These are phyloP conservation scores for Acarospora socialis DNA, from an alignment of 2,329 filamentous ascomycete genomes.

Conservation along the genomic window DNA sequence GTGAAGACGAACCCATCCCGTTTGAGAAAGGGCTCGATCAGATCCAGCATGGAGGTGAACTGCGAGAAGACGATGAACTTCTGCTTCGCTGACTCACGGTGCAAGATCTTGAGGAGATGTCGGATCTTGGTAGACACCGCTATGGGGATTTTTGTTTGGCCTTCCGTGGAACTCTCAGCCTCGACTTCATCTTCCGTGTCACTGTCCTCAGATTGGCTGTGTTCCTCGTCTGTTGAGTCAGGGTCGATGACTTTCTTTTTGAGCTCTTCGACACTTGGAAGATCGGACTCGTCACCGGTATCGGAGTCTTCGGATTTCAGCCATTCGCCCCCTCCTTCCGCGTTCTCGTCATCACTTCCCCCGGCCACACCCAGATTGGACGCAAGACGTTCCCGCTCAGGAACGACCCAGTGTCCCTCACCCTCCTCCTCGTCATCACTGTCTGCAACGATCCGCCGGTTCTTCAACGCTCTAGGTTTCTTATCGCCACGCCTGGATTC, in stretches of 20 bases:
- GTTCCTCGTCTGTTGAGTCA: constrained; percentile 10
- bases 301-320: constrained; percentile 58
- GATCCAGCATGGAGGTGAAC: constrained; percentile 95
- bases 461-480: constrained; percentile 21
- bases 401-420: constrained; percentile 68
- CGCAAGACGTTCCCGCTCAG: constrained; percentile 47
- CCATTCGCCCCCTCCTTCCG: constrained; percentile 72
- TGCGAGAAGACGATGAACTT: constrained; percentile 99
- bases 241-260: constrained; percentile 40
- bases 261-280: constrained; percentile 19
- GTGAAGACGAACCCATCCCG: constrained; percentile 62
- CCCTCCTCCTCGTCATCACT: constrained; percentile 47
- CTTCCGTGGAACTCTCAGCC: constrained; percentile 23
- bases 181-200: constrained; percentile 28
- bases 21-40: constrained; percentile 81
- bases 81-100: constrained; percentile 62
- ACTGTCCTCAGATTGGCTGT: constrained; percentile 17
- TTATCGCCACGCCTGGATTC: constrained; percentile 25
- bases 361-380: constrained; percentile 60
- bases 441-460: constrained; percentile 32
- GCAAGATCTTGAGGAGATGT: constrained; percentile 66
- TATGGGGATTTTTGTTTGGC: constrained; percentile 22
- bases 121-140: constrained; percentile 74
- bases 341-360: constrained; percentile 76
- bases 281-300: constrained; percentile 31